phyloP scores from a whole-genome alignment of 768 basidiomycete species.

The Kwoniella sp. region DNA sequence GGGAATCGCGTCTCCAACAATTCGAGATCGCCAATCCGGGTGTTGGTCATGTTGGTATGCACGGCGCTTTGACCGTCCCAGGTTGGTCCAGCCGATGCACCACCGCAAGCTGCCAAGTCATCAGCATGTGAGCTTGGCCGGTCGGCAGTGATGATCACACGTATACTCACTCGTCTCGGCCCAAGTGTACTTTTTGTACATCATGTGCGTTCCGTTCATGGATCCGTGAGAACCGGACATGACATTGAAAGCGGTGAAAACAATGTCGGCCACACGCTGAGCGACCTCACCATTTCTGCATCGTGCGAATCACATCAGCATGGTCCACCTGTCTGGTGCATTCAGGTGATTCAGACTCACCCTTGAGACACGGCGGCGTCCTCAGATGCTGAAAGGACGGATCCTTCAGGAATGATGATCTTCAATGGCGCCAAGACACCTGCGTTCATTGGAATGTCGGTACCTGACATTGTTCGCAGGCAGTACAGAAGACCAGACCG shows the following conservation, averaged over 20 bases:
- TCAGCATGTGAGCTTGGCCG: conserved; percentile 64
- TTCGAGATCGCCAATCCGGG: conserved; percentile 47
- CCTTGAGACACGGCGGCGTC: conserved; percentile 74
- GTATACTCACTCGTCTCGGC: conserved; percentile 74
- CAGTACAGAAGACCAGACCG: conserved; percentile 51
- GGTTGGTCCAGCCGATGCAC: conserved; percentile 45
- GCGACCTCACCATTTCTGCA: conserved; percentile 61
- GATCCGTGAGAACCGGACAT: conserved; percentile 35
- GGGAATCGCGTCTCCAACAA: conserved; percentile 44
- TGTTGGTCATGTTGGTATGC: conserved; percentile 33
- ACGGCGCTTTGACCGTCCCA: conserved; percentile 47
- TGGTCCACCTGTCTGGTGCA: background rate
- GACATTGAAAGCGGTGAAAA: conserved; percentile 80
- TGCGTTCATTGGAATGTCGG: conserved; percentile 50
- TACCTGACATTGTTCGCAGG: conserved; percentile 40
- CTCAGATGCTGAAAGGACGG: conserved; percentile 74
- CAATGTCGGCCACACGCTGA: conserved; percentile 90
- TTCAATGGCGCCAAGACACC: conserved; percentile 39
- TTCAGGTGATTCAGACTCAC: conserved; percentile 11
- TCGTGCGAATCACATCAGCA: conserved; percentile 11
- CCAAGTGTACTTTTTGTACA: conserved; percentile 75
- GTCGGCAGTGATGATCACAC: too few relatives aligned
- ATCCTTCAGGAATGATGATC: conserved; percentile 79
- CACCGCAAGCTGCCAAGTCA: conserved; percentile 63
- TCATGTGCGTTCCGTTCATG: conserved; percentile 27